A percentile compares a stretch with the other conserved stretches of the same genome.
Evolutionary conservation across 2,329 filamentous ascomycete genomes (phyloP).

Genomic region (Beauveria caledonica): DNA sequence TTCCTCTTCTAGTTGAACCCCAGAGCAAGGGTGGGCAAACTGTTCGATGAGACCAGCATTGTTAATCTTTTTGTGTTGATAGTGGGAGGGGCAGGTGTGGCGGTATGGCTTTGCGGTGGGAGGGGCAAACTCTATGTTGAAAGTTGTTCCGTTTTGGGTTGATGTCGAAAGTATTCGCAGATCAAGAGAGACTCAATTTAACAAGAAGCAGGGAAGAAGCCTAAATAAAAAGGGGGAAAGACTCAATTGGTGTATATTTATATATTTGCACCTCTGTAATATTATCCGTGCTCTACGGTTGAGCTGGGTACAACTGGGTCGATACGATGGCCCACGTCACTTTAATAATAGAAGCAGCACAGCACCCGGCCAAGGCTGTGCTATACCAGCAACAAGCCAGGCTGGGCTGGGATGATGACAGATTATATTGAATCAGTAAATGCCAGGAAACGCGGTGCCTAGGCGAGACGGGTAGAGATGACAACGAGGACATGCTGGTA

Average conservation of each 20-base stretch:
- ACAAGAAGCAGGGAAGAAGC: neutral
- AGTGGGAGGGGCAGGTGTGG: neutral
- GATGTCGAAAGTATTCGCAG: neutral
- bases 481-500: neutral
- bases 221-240: neutral
- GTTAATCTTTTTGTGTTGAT: neutral
- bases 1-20: neutral
- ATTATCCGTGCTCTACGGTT: neutral
- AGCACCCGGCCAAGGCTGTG: neutral
- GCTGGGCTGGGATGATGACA: neutral
- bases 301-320: neutral
- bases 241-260: too few species aligned
- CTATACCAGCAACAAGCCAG: too few species aligned
- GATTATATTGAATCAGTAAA: neutral
- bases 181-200: neutral
- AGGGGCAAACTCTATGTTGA: constrained; percentile 1
- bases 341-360: neutral
- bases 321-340: neutral
- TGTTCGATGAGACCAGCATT: neutral
- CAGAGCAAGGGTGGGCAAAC: neutral
- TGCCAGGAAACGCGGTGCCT: neutral
- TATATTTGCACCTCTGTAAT: neutral
- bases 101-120: neutral
- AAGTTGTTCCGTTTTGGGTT: neutral
- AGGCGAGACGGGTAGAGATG: neutral